Base-by-base conservation (phyloP, 805 yeast species). In the Wickerhamiella azymoides region DNA sequence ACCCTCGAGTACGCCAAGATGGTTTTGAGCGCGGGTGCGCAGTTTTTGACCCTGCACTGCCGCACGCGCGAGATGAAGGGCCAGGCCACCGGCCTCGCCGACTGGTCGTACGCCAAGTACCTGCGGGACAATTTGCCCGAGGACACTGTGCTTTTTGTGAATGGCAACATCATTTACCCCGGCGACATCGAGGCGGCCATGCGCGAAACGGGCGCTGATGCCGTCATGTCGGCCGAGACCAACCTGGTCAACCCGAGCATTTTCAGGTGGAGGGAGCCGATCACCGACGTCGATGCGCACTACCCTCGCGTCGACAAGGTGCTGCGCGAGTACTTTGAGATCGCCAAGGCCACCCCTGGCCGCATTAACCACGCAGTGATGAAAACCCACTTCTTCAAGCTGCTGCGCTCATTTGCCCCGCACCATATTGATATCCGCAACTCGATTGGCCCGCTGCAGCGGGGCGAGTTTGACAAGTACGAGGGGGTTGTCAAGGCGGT, bases 41-140 rank as follows among this genome's bases (percentile, higher is more conserved):
- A 88, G 64, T 84, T 89, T 61, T 67, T 92, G 33, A 86, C 96
- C 1, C 82, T 92, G 8, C 99, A 92, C 62, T 97, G 97, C 2
- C 74, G 98, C 55, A 80, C 96, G 1, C 72, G 99, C 52, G 98
- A 89, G 48, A 89, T 86, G 93, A 92, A 92, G 63, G 99, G 98
- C 6, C 97, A 89, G 61, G 74, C 76, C 49, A 89, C 98, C 0
- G 98, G 98, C 0, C 65, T 92, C 42, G 97, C 99, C 1, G 88
- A 92, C 64, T 89, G 98, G 97, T 71, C 76, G 26, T 70, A 79
- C 24, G 72, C 92, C 49, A 74, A 70, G 53, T 84, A 76, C 58
- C 59, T 92, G 36, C 69, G 92, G 47, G 94, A 86, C 25, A 80
- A 84, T 52, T 66, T 92, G 40, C 71, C 71, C 10, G 82, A 89